phyloP scores from a whole-genome alignment of 2,329 filamentous ascomycete genomes.

The Colletotrichum melonis region DNA sequence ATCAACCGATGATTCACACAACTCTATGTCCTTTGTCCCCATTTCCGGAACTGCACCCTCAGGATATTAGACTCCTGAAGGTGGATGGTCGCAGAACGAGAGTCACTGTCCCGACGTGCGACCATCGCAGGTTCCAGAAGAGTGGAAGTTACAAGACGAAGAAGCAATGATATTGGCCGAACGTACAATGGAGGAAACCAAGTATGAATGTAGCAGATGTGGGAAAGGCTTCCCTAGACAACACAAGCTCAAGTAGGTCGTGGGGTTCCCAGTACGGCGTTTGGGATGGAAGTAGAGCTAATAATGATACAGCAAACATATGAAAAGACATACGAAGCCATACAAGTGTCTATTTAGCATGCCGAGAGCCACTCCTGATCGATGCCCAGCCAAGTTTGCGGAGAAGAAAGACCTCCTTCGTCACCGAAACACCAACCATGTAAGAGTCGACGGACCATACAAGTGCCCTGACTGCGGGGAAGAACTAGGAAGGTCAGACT shows the following conservation, averaged over 20 bases:
- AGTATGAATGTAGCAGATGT: rapidly evolving
- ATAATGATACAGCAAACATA: neutral
- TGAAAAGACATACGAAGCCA: neutral
- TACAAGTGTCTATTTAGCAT: neutral
- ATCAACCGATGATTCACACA: neutral
- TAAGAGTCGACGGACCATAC: too few species aligned
- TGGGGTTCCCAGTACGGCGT: too few species aligned
- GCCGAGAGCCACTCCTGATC: too few species aligned
- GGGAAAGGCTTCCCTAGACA: too few species aligned
- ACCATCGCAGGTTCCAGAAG: neutral
- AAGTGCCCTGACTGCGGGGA: neutral
- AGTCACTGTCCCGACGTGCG: neutral
- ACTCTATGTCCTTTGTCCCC: too few species aligned
- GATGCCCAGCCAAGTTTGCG: neutral
- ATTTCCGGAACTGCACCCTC: neutral
- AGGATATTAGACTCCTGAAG: neutral
- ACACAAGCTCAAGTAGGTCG: too few species aligned
- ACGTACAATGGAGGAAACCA: neutral
- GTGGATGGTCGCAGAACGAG: neutral
- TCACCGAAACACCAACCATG: neutral
- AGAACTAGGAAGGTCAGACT: neutral
- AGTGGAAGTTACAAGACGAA: neutral
- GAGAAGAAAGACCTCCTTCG: neutral
- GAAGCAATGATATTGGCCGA: neutral
- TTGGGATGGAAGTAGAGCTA: too few species aligned